Evolutionary conservation across 345 rosid species (phyloP).

Genomic region (Iberis pinnata): DNA sequence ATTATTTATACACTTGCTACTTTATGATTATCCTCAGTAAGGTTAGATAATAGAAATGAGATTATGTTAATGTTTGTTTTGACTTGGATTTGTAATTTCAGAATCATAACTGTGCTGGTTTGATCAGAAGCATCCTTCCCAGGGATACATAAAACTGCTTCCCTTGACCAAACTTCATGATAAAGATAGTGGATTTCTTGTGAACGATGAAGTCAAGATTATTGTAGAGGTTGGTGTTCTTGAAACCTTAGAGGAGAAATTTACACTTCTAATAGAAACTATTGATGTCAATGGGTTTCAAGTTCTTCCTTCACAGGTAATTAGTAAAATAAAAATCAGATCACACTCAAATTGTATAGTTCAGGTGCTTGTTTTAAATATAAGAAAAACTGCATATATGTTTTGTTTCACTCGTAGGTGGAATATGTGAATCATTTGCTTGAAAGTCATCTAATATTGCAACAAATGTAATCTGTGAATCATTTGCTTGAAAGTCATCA

Average conservation of each 20-base stretch:
- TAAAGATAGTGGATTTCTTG: not conserved
- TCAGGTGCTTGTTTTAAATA: too few species aligned
- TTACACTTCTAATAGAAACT: not conserved
- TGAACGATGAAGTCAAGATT: not conserved
- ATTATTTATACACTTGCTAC: too few species aligned
- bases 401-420: too few species aligned
- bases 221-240: not conserved
- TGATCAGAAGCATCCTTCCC: not conserved
- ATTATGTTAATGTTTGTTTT: too few species aligned
- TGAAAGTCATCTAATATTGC: conserved; percentile 7
- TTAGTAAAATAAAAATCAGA: too few species aligned
- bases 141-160: not conserved
- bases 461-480: not conserved
- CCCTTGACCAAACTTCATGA: not conserved
- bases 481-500: conserved; percentile 10
- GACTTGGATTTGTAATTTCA: not conserved
- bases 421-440: not conserved
- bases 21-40: too few species aligned
- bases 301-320: not conserved
- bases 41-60: too few species aligned
- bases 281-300: too few species aligned
- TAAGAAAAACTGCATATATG: too few species aligned
- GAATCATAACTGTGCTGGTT: not conserved
- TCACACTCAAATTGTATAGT: too few species aligned
- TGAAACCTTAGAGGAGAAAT: not conserved